Percentiles rank a stretch among this genome's conserved stretches.
Conservation (phyloP, 106 monocot species). For the Dendrobium catenatum region DNA sequence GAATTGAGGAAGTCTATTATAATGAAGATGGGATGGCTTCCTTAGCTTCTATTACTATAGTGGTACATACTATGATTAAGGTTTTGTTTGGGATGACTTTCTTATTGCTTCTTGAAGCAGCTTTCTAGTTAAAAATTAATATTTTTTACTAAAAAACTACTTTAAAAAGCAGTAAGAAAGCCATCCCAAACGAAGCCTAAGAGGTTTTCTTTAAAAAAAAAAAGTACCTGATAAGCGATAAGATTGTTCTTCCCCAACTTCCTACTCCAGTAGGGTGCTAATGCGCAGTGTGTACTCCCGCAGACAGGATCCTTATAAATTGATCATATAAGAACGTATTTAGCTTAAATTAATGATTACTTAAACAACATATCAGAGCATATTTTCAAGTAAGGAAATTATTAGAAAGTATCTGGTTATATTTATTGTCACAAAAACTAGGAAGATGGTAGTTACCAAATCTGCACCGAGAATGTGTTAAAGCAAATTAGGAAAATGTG, state of each 20-base stretch:
- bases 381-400: not conserved
- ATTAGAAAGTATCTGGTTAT: not conserved
- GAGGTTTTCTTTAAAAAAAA: not conserved
- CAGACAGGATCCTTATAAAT: slow-evolving; percentile 74
- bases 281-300: slow-evolving; percentile 80
- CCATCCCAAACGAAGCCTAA: not conserved
- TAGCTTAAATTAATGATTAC: not conserved
- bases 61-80: no score
- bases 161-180: no score
- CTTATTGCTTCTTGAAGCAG: no score
- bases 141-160: no score
- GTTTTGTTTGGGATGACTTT: no score
- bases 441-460: not conserved
- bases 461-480: not conserved
- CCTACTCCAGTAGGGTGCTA: slow-evolving; percentile 70
- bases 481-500: not conserved
- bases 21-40: no score
- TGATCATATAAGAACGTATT: not conserved
- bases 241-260: slow-evolving; percentile 59
- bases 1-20: no score
- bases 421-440: not conserved
- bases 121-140: no score
- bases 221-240: slow-evolving; percentile 61
- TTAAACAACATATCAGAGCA: not conserved
- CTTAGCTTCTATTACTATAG: no score